These are phyloP conservation scores for Rhodotorula graminis DNA, from an alignment of 768 basidiomycete genomes.

Conservation along the genomic window DNA sequence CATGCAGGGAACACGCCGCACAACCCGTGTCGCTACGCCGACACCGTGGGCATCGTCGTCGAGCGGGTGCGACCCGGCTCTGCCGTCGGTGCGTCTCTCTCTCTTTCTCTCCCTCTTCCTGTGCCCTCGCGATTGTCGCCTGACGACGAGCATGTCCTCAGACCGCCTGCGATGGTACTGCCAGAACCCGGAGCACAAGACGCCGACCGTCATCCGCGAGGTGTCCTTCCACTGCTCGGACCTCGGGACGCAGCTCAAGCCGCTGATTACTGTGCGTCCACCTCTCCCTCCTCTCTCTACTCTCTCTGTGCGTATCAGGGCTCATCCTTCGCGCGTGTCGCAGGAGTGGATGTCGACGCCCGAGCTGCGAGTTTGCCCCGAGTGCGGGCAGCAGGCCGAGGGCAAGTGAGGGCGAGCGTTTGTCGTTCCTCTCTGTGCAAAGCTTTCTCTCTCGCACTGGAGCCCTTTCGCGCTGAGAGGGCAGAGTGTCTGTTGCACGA, in stretches of 20 bases:
- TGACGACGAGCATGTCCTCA: conserved; percentile 45
- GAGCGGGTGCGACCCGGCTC: conserved; percentile 75
- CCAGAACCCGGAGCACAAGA: conserved; percentile 54
- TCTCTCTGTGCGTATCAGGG: accelerated
- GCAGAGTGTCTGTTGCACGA: background rate
- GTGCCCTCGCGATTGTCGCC: background rate
- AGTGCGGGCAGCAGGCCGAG: conserved; percentile 63
- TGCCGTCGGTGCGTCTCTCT: conserved; percentile 60
- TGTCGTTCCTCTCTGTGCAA: too few relatives aligned
- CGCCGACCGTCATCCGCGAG: conserved; percentile 73
- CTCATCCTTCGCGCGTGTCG: too few relatives aligned
- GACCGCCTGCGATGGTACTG: conserved; percentile 94
- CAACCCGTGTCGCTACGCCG: conserved; percentile 82
- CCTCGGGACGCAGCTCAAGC: conserved; percentile 87
- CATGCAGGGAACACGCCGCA: conserved; percentile 95
- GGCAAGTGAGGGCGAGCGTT: conserved; percentile 52
- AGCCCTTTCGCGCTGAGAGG: too few relatives aligned
- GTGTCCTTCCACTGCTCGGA: conserved; percentile 82
- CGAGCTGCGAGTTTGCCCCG: conserved; percentile 62
- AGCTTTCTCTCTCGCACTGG: too few relatives aligned
- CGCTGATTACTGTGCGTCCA: conserved; percentile 59
- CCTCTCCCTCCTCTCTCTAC: background rate
- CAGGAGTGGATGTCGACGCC: conserved; percentile 69
- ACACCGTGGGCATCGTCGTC: conserved; percentile 87
- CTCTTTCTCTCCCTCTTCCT: background rate